phyloP scores from a whole-genome alignment of 331 rosid species.

The Telfairia occidentalis region DNA sequence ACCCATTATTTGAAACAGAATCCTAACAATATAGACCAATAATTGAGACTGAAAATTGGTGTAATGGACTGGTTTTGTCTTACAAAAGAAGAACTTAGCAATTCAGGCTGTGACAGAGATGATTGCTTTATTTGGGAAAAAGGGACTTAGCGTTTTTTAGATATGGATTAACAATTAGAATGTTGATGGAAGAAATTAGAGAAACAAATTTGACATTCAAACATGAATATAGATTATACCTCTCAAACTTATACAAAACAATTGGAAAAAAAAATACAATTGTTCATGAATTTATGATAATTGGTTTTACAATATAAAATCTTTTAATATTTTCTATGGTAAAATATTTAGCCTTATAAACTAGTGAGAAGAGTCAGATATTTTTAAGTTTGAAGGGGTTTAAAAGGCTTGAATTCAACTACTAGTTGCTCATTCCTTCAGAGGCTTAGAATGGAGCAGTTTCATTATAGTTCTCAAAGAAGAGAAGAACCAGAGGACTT shows the following conservation, averaged over 20 bases:
- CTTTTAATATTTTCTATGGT: no score
- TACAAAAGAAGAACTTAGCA: not conserved
- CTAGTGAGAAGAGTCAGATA: not conserved
- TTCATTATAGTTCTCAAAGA: slow-evolving; percentile 29
- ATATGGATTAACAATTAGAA: not conserved
- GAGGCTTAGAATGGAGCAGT: slow-evolving; percentile 31
- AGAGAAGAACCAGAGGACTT: slow-evolving; percentile 52
- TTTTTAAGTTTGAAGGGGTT: not conserved
- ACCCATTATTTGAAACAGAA: not conserved
- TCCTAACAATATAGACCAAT: slow-evolving; percentile 4
- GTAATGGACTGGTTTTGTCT: slow-evolving; percentile 2
- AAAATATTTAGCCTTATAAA: not conserved
- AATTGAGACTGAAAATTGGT: slow-evolving; percentile 5
- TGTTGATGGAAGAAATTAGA: not conserved
- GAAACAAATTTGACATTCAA: not conserved
- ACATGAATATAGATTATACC: not conserved
- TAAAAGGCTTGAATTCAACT: not conserved
- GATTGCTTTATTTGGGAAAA: not conserved
- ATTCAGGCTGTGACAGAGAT: slow-evolving; percentile 6
- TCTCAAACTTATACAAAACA: not conserved
- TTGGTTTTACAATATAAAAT: not conserved
- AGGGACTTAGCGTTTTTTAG: not conserved
- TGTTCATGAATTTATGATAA: not conserved
- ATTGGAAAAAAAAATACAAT: not conserved
- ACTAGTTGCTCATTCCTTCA: slow-evolving; percentile 16